Base-by-base conservation (phyloP, 805 yeast genomes). In the Pichia nanzhaoensis region DNA sequence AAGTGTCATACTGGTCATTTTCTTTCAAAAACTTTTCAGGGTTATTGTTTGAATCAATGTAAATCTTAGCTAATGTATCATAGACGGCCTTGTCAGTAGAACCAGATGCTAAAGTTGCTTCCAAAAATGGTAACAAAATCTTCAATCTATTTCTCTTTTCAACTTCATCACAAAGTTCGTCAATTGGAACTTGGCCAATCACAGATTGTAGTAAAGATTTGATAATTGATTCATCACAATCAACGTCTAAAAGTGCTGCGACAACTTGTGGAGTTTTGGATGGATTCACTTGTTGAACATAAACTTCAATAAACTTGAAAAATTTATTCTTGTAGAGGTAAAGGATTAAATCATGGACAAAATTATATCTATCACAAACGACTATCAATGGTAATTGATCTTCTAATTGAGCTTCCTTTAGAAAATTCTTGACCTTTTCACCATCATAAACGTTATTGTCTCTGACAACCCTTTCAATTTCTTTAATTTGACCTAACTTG, bases 201-300 rank as follows among this genome's bases (percentile, higher is more conserved):
- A 91, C 98, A 20, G 95, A 82, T 60, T 74, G 76, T 55, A 93
- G 74, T 58, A 93, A 72, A 44, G 77, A 74, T 70, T 87, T 84
- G 63, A 93, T 88, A 56, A 88, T 83, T 46, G 69, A 66, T 66
- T 93, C 99, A 55, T 93, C 98, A 69, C 97, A 90, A 66, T 93
- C 99, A 55, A 93, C 98, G 64, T 93, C 99, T 54, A 93, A 73
- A 59, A 93, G 74, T 38, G 95, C 98, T 50, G 96, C 99, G 59
- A 93, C 78, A 51, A 93, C 99, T 66, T 90, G 95, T 6, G 99
- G 95, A 16, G 99, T 87, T 64, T 85, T 87, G 8, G 95, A 73
- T 44, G 99, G 96, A 68, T 93, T 93, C 42, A 93, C 98, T 63
- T 89, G 95, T 71, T 93, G 98, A 46, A 93, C 99, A 60, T 91